Percentiles rank a stretch among this genome's conserved stretches.
Evolutionary conservation across 2,329 filamentous ascomycete species (phyloP).

Genomic region (Clonostachys rhizophaga): DNA sequence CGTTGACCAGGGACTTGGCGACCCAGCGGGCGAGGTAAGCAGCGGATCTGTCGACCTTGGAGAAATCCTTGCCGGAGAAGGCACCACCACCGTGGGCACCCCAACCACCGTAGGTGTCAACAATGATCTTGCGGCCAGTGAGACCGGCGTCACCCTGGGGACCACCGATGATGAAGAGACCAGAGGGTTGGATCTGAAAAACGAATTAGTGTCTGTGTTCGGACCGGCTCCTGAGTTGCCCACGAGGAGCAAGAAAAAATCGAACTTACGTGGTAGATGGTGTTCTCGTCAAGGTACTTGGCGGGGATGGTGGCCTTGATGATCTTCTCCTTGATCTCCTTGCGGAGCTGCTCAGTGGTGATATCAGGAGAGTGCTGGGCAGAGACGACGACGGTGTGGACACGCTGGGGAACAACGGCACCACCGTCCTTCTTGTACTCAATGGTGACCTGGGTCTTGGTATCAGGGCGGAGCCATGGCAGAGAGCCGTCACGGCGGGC

Average conservation of each 20-base stretch:
- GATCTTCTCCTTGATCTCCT: constrained; percentile 96
- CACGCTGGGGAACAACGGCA: constrained; percentile 85
- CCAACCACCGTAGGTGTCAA: constrained; percentile 99
- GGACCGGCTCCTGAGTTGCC: background rate
- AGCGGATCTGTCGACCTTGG: constrained; percentile 98
- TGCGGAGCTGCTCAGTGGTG: constrained; percentile 85
- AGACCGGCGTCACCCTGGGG: constrained; percentile 98
- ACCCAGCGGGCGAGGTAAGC: constrained; percentile 98
- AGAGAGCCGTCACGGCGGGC: constrained; percentile 84
- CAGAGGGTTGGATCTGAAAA: constrained; percentile 85
- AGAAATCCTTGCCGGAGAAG: constrained; percentile 99
- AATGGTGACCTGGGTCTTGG: constrained; percentile 98
- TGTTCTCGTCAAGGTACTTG: constrained; percentile 88
- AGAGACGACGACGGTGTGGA: constrained; percentile 95
- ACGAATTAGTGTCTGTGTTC: constrained; percentile 3
- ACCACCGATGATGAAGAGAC: constrained; percentile 97
- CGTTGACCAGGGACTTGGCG: constrained; percentile 92
- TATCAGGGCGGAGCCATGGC: constrained; percentile 95
- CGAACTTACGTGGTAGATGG: constrained; percentile 81
- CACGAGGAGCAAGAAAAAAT: background rate
- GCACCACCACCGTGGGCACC: constrained; percentile 99
- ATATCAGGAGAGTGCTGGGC: constrained; percentile 90
- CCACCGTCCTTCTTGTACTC: constrained; percentile 98
- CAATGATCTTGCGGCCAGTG: constrained; percentile 98
- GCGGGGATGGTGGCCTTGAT: constrained; percentile 91